Evolutionary conservation across 148 eudicot species (phyloP).

Genomic region (Linanthus parryae): DNA sequence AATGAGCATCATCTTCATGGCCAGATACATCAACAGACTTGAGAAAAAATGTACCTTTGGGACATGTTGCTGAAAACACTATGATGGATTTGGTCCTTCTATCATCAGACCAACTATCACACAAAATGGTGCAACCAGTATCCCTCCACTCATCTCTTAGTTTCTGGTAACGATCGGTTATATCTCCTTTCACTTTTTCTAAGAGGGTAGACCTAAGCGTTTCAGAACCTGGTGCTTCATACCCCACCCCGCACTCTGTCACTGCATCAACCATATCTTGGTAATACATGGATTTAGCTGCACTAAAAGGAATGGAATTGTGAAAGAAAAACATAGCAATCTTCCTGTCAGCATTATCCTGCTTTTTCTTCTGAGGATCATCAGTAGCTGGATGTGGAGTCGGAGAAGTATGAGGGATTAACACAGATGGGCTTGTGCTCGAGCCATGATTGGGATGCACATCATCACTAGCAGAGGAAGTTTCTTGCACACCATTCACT

Average conservation of each 20-base stretch:
- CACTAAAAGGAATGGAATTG: slow-evolving; percentile 29
- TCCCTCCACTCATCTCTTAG: slow-evolving; percentile 30
- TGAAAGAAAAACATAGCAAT: slow-evolving; percentile 32
- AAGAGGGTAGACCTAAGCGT: slow-evolving; percentile 22
- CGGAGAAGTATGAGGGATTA: slow-evolving; percentile 15
- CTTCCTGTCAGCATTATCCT: slow-evolving; percentile 30
- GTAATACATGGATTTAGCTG: slow-evolving; percentile 27
- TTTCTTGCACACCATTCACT: slow-evolving; percentile 23
- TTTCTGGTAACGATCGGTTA: slow-evolving; percentile 15
- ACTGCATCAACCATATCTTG: slow-evolving; percentile 39
- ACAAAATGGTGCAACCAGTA: slow-evolving; percentile 36
- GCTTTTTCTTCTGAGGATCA: slow-evolving; percentile 23
- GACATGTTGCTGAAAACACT: slow-evolving; percentile 30
- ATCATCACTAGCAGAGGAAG: slow-evolving; percentile 34
- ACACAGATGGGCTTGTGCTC: slow-evolving; percentile 20
- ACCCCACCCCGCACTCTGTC: slow-evolving; percentile 31
- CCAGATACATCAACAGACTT: slow-evolving; percentile 27
- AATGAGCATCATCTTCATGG: slow-evolving; percentile 28
- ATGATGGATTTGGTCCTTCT: slow-evolving; percentile 17
- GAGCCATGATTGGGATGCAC: slow-evolving; percentile 20
- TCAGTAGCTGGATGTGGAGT: slow-evolving; percentile 15
- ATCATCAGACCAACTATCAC: slow-evolving; percentile 24
- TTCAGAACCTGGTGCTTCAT: slow-evolving; percentile 27
- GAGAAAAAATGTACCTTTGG: slow-evolving; percentile 30
- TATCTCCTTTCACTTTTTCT: slow-evolving; percentile 24